Percentiles rank a stretch among this genome's conserved stretches.
Conservation (phyloP, 345 rosid genomes). For the Moricandia arvensis region DNA sequence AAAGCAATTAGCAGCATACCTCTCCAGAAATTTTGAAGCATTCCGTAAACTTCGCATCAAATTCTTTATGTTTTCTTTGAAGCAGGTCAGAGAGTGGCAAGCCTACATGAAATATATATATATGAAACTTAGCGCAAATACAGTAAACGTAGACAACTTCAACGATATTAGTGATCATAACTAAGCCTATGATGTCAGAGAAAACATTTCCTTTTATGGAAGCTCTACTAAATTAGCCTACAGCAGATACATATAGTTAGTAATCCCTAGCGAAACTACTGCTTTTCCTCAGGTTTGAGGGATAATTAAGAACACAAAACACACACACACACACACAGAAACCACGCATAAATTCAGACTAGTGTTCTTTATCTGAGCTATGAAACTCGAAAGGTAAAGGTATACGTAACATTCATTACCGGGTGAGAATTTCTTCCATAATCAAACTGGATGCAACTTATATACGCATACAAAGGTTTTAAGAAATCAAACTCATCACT, state of each 20-base stretch:
- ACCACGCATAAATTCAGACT: neutral
- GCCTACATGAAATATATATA: conserved; percentile 42
- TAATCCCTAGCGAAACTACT: neutral
- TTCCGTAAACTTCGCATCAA: conserved; percentile 62
- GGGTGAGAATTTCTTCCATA: neutral
- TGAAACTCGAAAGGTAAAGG: neutral
- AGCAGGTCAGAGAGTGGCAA: conserved; percentile 54
- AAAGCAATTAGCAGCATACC: conserved; percentile 42
- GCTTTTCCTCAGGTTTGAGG: neutral
- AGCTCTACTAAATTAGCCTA: neutral
- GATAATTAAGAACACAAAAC: neutral
- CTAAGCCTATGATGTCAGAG: neutral
- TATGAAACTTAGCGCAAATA: conserved; percentile 16
- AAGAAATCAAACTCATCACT: conserved; percentile 8
- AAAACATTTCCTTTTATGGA: neutral
- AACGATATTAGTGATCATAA: conserved; percentile 9
- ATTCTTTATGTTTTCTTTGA: conserved; percentile 57
- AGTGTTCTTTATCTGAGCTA: conserved; percentile 2
- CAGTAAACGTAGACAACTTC: conserved; percentile 10
- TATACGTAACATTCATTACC: neutral
- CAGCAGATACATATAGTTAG: neutral
- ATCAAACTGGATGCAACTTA: neutral
- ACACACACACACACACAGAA: neutral
- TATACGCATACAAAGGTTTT: neutral
- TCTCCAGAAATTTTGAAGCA: conserved; percentile 58